These are phyloP conservation scores for Pseudogymnoascus sp. DNA, from an alignment of 2,329 filamentous ascomycete species.

Conservation along the genomic window DNA sequence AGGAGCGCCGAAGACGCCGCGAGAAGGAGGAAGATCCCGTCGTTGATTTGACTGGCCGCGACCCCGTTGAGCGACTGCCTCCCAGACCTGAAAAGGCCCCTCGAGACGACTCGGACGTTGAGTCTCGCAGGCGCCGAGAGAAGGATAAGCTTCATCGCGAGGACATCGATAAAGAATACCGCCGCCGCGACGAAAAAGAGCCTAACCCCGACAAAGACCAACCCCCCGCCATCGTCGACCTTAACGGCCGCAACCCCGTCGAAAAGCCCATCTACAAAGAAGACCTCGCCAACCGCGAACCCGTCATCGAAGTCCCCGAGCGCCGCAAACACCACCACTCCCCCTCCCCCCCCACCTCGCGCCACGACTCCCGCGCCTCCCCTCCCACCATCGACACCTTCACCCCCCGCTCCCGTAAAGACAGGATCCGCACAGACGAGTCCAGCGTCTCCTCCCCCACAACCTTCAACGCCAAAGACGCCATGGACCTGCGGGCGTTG, in stretches of 20 bases:
- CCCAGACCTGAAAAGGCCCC: background rate
- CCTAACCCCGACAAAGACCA: slow-evolving; percentile 5
- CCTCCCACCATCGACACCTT: background rate
- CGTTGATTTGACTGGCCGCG: slow-evolving; percentile 4
- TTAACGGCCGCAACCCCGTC: slow-evolving; percentile 37
- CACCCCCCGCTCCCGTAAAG: slow-evolving; percentile 3
- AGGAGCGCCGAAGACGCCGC: slow-evolving; percentile 17
- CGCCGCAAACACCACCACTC: slow-evolving; percentile 11
- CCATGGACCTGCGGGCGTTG: slow-evolving; percentile 27
- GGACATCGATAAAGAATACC: slow-evolving; percentile 2
- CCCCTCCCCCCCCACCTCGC: slow-evolving; percentile 13
- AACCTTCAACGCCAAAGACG: slow-evolving; percentile 29
- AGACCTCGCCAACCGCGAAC: slow-evolving; percentile 16
- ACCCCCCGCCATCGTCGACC: slow-evolving; percentile 17
- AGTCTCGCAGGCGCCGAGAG: background rate
- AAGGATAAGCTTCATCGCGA: slow-evolving; percentile 8
- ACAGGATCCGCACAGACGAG: background rate
- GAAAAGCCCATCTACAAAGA: slow-evolving; percentile 36
- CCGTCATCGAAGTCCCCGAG: slow-evolving; percentile 14
- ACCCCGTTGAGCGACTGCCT: background rate
- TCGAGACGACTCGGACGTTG: background rate
- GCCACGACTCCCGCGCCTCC: slow-evolving; percentile 21
- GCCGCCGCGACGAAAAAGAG: slow-evolving; percentile 7
- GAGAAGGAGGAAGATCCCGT: background rate
- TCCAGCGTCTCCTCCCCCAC: slow-evolving; percentile 11